Evolutionary conservation across 345 rosid species (phyloP).

Genomic region (Syzygium oleosum): DNA sequence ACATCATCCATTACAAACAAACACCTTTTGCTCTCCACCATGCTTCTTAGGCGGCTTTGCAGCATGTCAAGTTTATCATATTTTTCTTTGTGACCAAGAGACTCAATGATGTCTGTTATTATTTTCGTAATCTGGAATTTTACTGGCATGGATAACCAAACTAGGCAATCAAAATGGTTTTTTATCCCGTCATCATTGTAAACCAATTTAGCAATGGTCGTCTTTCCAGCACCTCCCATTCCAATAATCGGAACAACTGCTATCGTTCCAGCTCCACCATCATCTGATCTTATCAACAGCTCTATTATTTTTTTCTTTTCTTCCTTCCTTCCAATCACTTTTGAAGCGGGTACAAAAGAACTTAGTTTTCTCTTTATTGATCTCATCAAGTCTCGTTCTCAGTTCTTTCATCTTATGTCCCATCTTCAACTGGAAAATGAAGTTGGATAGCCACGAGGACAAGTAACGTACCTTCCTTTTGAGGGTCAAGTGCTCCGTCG

Average conservation of each 20-base stretch:
- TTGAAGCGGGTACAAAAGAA: conserved; percentile 4
- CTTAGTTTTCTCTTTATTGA: neutral
- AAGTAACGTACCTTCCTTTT: neutral
- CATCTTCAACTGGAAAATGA: neutral
- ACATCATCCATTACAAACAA: neutral
- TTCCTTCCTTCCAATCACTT: conserved; percentile 7
- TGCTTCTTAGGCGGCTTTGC: too few species aligned
- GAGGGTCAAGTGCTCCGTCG: neutral
- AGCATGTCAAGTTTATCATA: neutral
- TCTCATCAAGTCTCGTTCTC: neutral
- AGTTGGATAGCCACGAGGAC: neutral
- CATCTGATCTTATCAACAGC: neutral
- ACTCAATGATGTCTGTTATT: too few species aligned
- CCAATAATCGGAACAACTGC: conserved; percentile 12
- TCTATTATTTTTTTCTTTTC: neutral
- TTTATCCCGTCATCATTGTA: neutral
- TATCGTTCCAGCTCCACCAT: neutral
- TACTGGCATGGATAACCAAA: too few species aligned
- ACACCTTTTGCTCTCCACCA: neutral
- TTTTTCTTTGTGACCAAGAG: neutral
- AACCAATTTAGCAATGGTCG: conserved; percentile 9
- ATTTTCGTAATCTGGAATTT: too few species aligned
- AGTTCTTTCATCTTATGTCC: neutral
- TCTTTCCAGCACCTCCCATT: conserved; percentile 21
- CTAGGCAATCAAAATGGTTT: neutral